Evolutionary conservation across 129 eudicot genomes (phyloP).

Genomic region (Calendula officinalis): DNA sequence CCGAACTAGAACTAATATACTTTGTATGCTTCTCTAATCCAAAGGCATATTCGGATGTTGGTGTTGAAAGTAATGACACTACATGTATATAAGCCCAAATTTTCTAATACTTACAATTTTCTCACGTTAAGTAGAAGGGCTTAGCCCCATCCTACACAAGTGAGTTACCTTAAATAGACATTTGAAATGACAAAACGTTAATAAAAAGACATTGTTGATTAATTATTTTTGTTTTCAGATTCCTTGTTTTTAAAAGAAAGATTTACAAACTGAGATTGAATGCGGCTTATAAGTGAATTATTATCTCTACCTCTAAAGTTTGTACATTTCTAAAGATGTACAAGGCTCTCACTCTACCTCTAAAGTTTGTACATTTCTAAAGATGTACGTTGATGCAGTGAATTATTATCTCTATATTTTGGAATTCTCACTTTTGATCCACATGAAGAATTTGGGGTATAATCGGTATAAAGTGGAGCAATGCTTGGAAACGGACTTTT

Average conservation of each 20-base stretch:
- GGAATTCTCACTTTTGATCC: constrained; percentile 49
- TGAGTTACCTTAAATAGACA: not conserved
- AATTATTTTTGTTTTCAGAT: constrained; percentile 27
- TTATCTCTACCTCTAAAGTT: constrained; percentile 60
- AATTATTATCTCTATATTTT: constrained; percentile 51
- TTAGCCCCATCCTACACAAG: constrained; percentile 20
- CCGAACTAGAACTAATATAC: too few species aligned
- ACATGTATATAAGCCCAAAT: not conserved
- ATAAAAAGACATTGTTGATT: constrained; percentile 18
- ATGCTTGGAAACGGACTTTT: constrained; percentile 81
- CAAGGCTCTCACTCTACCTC: constrained; percentile 78
- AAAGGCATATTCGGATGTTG: too few species aligned
- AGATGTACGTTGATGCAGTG: constrained; percentile 83
- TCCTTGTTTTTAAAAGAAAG: constrained; percentile 67
- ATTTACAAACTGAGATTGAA: constrained; percentile 63
- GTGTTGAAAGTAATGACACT: too few species aligned
- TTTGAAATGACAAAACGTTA: constrained; percentile 27
- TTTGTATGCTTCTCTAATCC: too few species aligned
- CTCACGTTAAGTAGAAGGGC: constrained; percentile 17
- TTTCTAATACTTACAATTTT: too few species aligned
- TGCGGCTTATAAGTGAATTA: constrained; percentile 40
- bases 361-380: constrained; percentile 83
- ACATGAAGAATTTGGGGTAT: constrained; percentile 38
- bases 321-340: constrained; percentile 90
- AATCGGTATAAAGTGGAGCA: constrained; percentile 62